Conservation (phyloP, 192 early-diverging fungal genomes). For the Endogone sp. region DNA sequence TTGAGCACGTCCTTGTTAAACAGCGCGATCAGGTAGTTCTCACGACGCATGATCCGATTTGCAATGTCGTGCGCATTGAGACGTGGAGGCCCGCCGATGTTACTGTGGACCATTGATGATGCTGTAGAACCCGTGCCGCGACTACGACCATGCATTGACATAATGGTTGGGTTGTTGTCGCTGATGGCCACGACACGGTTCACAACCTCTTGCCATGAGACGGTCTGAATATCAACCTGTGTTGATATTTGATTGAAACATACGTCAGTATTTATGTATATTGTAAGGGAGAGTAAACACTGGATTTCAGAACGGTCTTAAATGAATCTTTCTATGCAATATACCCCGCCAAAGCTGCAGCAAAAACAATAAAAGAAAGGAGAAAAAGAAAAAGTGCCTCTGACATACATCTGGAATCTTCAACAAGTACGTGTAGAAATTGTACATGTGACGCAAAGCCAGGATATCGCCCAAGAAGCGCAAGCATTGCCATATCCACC, state of each 20-base stretch:
- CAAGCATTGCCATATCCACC: slow-evolving; percentile 75
- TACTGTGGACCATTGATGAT: slow-evolving; percentile 23
- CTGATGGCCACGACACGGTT: slow-evolving; percentile 67
- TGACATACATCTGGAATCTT: slow-evolving; percentile 70
- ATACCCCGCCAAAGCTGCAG: too few species aligned
- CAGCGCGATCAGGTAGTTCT: slow-evolving; percentile 95
- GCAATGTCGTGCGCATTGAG: slow-evolving; percentile 74
- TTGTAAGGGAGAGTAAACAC: slow-evolving; percentile 3
- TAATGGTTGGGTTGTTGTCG: slow-evolving; percentile 56
- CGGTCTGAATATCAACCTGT: slow-evolving; percentile 79
- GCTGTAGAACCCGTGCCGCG: slow-evolving; percentile 5
- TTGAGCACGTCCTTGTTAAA: slow-evolving; percentile 92
- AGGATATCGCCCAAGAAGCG: slow-evolving; percentile 68
- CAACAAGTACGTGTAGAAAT: slow-evolving; percentile 80
- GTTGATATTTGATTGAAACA: slow-evolving; percentile 1
- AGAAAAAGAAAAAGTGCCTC: too few species aligned
- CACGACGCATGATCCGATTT: slow-evolving; percentile 94
- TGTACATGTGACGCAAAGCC: slow-evolving; percentile 72
- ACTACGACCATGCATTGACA: not conserved
- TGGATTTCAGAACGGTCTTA: too few species aligned
- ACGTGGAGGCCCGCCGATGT: slow-evolving; percentile 46
- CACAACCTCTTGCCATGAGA: slow-evolving; percentile 84
- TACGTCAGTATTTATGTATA: slow-evolving; percentile 4
- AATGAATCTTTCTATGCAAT: too few species aligned
- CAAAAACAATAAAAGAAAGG: too few species aligned